Conservation (phyloP, 2,329 filamentous ascomycete species). For the Diplodia mutila region DNA sequence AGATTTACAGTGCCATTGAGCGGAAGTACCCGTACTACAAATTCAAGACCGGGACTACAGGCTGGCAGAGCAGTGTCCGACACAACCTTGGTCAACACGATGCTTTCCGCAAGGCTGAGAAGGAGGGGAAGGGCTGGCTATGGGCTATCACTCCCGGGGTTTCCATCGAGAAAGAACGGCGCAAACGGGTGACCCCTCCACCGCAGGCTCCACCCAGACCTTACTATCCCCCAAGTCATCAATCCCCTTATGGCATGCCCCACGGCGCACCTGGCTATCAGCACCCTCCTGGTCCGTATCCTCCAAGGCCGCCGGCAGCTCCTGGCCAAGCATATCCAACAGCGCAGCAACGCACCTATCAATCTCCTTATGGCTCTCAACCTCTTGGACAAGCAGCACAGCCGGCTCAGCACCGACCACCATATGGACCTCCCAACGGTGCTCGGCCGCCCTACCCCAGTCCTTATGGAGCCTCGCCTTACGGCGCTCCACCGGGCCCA, state of each 20-base stretch:
- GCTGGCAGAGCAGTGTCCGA: conserved; percentile 69
- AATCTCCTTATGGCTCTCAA: conserved; percentile 22
- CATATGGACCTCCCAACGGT: conserved; percentile 22
- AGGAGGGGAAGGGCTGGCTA: conserved; percentile 62
- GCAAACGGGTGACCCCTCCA: conserved; percentile 56
- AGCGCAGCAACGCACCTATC: conserved; percentile 22
- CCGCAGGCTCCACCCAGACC: conserved; percentile 32
- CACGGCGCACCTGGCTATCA: conserved; percentile 18
- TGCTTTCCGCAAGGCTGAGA: conserved; percentile 64
- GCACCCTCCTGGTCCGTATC: conserved; percentile 20
- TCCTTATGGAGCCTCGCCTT: conserved; percentile 22
- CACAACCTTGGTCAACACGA: conserved; percentile 65
- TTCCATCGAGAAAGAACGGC: conserved; percentile 62
- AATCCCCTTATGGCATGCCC: conserved; percentile 21
- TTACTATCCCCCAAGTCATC: conserved; percentile 22
- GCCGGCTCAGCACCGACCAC: conserved; percentile 3
- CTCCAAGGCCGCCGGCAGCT: conserved; percentile 21
- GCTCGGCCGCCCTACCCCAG: conserved; percentile 18
- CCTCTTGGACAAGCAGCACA: conserved; percentile 25
- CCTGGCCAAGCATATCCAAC: conserved; percentile 15
- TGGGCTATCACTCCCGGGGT: conserved; percentile 64
- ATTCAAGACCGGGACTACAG: conserved; percentile 61
- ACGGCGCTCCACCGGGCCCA: conserved; percentile 5
- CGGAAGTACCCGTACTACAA: conserved; percentile 67
- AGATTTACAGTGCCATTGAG: conserved; percentile 68